phyloP scores from a whole-genome alignment of 2,329 filamentous ascomycete genomes.

The Dryadomyces sulphureus region DNA sequence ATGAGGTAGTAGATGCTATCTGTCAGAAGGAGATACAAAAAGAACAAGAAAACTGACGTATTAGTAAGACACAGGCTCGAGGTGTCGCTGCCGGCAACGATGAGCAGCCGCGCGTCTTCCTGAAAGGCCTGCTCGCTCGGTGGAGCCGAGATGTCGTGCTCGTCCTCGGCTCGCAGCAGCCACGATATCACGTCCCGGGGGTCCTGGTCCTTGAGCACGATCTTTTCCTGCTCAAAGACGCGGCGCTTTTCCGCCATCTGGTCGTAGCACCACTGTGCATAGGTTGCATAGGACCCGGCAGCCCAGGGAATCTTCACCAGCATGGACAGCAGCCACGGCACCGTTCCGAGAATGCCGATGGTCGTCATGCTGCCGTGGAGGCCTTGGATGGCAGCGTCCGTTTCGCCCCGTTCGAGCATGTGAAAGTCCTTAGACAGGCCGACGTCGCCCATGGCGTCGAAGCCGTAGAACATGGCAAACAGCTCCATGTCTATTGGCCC shows the following conservation, averaged over 20 bases:
- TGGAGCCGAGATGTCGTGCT: neutral
- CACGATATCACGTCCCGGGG: neutral
- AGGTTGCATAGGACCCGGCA: neutral
- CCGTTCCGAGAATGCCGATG: neutral
- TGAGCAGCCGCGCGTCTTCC: neutral
- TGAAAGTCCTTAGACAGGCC: neutral
- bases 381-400: neutral
- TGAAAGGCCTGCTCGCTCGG: neutral
- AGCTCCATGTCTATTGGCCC: neutral
- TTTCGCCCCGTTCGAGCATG: neutral
- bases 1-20: conserved; percentile 21
- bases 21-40: neutral
- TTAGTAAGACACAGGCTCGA: neutral
- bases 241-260: neutral
- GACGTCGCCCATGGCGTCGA: neutral
- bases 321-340: neutral
- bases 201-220: neutral
- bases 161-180: neutral
- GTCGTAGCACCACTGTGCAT: neutral
- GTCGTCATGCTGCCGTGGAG: neutral
- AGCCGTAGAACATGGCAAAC: neutral
- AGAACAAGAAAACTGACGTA: neutral
- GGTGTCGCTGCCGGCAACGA: neutral
- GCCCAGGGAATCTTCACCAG: neutral
- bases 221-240: neutral